Conservation (phyloP, 129 eudicot genomes). For the Chrysanthemum lavandulifolium region DNA sequence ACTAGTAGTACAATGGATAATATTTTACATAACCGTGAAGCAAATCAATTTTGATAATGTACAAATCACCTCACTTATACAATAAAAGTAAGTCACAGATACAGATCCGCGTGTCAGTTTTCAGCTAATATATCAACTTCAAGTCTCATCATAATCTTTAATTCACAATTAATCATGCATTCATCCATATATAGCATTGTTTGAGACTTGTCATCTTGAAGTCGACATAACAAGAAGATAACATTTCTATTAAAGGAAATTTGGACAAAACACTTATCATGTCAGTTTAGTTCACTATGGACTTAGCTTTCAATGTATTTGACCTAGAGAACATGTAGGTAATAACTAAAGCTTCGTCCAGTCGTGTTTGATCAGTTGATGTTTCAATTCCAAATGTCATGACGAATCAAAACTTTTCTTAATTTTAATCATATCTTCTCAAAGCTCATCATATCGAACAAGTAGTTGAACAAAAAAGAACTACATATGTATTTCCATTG, state of each 20-base stretch:
- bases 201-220: neutral
- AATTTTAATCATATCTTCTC: no score
- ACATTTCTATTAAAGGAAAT: neutral
- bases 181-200: neutral
- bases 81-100: neutral
- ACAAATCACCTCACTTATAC: no score
- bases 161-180: neutral
- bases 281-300: neutral
- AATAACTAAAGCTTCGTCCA: no score
- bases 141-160: neutral
- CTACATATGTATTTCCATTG: no score
- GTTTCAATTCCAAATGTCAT: no score
- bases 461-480: no score
- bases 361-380: no score
- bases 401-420: neutral
- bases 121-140: neutral
- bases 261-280: neutral
- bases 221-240: neutral
- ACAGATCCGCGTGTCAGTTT: neutral
- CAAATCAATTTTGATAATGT: no score
- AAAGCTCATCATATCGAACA: no score
- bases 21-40: no score
- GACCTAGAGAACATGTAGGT: no score
- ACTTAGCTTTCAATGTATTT: neutral
- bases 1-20: no score